A percentile compares a stretch with the other conserved stretches of the same genome.
These are phyloP conservation scores for Butyriboletus loyo DNA, from an alignment of 768 basidiomycete genomes.

Conservation along the genomic window DNA sequence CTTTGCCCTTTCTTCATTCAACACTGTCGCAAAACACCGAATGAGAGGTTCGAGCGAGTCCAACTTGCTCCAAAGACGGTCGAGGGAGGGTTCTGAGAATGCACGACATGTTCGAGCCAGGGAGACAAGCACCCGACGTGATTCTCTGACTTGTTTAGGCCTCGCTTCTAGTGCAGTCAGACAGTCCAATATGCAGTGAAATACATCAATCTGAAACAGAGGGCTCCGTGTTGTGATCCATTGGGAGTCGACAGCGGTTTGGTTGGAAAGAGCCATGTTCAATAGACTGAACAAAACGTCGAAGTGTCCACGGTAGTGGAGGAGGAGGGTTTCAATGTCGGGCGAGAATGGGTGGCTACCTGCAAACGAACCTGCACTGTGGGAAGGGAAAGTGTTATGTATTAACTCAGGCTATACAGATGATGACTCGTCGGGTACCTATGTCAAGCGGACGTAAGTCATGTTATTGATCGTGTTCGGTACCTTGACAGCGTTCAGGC, in stretches of 20 bases:
- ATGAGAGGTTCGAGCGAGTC: conserved; percentile 2
- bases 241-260: neutral
- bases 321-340: no score
- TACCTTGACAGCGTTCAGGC: no score
- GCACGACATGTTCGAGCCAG: conserved; percentile 2
- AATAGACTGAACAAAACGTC: no score
- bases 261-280: neutral
- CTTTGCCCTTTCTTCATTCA: neutral
- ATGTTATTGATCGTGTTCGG: no score
- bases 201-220: neutral
- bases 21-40: neutral
- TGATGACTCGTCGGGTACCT: no score
- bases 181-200: neutral
- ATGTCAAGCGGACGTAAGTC: no score
- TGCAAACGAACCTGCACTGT: no score
- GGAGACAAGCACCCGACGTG: neutral
- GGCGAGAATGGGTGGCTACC: no score
- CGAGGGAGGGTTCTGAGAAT: conserved; percentile 1
- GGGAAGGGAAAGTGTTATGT: no score
- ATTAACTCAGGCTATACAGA: no score
- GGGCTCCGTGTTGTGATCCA: neutral
- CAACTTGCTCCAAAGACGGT: conserved; percentile 3
- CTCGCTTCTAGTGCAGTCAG: neutral
- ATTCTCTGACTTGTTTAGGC: neutral
- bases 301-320: no score